These are phyloP conservation scores for Boechera retrofracta DNA, from an alignment of 345 rosid species.

Conservation along the genomic window DNA sequence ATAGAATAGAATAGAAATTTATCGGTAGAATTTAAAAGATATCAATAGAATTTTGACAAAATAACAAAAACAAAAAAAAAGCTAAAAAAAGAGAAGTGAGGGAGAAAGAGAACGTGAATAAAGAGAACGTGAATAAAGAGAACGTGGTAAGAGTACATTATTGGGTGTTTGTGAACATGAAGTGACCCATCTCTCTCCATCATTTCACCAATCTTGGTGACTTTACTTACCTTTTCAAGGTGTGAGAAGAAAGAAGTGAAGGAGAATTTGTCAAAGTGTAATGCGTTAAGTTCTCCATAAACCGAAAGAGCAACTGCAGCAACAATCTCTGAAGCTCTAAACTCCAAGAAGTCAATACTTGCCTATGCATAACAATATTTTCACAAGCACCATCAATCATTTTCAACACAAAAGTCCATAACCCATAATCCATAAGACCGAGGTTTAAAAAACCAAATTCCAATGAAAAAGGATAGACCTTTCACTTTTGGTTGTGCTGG, in stretches of 20 bases:
- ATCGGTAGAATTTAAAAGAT: no score
- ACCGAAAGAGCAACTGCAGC: constrained; percentile 77
- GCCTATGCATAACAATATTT: constrained; percentile 37
- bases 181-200: constrained; percentile 38
- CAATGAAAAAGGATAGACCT: no score
- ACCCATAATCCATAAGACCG: no score
- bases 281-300: constrained; percentile 35
- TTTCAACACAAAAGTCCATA: no score
- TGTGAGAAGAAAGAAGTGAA: constrained; percentile 37
- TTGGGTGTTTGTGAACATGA: constrained; percentile 31
- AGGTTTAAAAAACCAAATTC: no score
- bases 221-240: constrained; percentile 37
- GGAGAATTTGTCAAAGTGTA: constrained; percentile 34
- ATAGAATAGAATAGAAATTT: no score
- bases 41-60: no score
- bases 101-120: neutral
- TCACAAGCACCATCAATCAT: constrained; percentile 28
- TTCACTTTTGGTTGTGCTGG: no score
- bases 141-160: constrained; percentile 22
- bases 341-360: constrained; percentile 82
- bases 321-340: constrained; percentile 75
- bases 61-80: no score
- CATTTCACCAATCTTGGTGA: constrained; percentile 43
- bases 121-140: constrained; percentile 24
- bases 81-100: no score